These are phyloP conservation scores for Larix kaempferi DNA, from an alignment of 75 land plant genomes.

Conservation along the genomic window DNA sequence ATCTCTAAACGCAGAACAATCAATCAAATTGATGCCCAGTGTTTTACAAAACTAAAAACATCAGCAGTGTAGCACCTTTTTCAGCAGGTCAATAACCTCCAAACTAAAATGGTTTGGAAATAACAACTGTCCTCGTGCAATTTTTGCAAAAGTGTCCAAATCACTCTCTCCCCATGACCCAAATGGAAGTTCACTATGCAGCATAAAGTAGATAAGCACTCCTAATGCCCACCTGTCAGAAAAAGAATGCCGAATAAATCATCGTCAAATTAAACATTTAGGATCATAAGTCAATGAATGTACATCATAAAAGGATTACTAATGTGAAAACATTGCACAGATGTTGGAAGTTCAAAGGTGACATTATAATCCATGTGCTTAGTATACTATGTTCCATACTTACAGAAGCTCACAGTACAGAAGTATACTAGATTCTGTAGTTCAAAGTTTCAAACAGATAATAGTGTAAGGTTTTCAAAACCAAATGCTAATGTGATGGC, in stretches of 20 bases:
- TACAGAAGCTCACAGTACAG: neutral
- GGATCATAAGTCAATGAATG: neutral
- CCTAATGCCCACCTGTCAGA: constrained; percentile 94
- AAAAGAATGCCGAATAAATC: neutral
- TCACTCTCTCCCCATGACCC: constrained; percentile 96
- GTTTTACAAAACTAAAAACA: neutral
- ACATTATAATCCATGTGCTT: neutral
- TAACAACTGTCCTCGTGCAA: constrained; percentile 70
- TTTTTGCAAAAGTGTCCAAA: constrained; percentile 76
- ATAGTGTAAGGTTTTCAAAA: neutral
- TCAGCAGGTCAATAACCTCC: constrained; percentile 77
- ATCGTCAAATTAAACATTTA: neutral
- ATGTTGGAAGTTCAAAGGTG: neutral
- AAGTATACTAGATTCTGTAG: no score
- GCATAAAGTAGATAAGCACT: constrained; percentile 81
- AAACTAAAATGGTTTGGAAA: constrained; percentile 69
- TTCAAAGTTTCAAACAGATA: neutral
- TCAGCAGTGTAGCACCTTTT: constrained; percentile 46
- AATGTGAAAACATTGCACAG: neutral
- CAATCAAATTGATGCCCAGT: neutral
- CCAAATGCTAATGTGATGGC: neutral
- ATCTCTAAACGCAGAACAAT: constrained; percentile 10
- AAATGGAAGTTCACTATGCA: constrained; percentile 90
- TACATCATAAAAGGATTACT: neutral
- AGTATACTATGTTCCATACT: neutral